Evolutionary conservation across 2,329 filamentous ascomycete genomes (phyloP), one percentile per base, ranked within the genome.

Genomic region (Apiospora rasikravindrae): DNA sequence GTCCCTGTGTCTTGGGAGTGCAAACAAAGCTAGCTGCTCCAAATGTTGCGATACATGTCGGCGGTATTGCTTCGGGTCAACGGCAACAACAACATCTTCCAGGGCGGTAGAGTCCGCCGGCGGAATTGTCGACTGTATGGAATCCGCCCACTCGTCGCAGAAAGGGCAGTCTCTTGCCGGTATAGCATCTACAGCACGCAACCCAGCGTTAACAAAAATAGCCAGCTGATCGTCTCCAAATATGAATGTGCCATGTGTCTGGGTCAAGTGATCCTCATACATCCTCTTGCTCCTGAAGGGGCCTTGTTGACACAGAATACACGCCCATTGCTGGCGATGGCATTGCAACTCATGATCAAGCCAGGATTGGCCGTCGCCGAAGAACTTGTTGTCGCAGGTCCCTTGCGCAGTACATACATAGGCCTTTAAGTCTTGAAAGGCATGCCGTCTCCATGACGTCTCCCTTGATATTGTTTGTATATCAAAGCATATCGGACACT

Each of bases 321-420:
- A 64, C 19, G 57, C 0, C 57, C 57, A 64, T 40, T 64, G 57
- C 33, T 64, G 57, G 16, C 57, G 57, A 64, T 64, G 57, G 33
- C 29, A 64, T 40, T 64, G 33, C 33, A 64, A 22, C 8, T 64
- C 57, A 64, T 64, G 57, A n/a, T 64, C 33, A 14, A 64, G 19
- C 57, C 57, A 64, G 2, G 57, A 40, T 19, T 19, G 57, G 5
- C 57, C 24, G 19, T 64, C 57, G 5, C 57, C 19, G 11, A 64
- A 64, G 29, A 64, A 40, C 7, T 24, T 40, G 19, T 19, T 24
- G 57, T 64, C 57, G 22, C 57, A 64, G 19, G 8, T n/a, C 2
- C 33, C 57, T 22, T 64, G 6, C 1, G 33, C 57, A 5, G 33
- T 64, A 24, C 57, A 64, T 2, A 40, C 19, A 14, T 64, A 64